Evolutionary conservation across 768 basidiomycete species (phyloP), one percentile per base, ranked within the genome.

Genomic region (Russula compacta): DNA sequence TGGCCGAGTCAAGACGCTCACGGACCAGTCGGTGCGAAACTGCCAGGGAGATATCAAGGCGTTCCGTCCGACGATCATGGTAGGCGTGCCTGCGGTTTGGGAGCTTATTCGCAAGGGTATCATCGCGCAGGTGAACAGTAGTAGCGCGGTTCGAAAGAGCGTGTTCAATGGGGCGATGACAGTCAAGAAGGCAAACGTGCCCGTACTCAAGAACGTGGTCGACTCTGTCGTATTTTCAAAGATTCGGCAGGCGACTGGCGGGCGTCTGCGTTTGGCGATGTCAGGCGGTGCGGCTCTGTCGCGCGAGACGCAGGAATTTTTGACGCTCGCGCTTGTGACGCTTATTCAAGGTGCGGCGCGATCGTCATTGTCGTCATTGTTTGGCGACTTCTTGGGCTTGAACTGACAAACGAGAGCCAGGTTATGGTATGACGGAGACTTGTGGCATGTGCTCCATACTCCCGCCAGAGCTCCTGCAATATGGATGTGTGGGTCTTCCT

Each of bases 41-140:
- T 88, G 85, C 73, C 81, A 86, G 60, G 95, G 95, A 52, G 95
- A 98, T 70, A 83, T 99, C 68, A 78, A 79, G 55, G 79, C 84
- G 12, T 89, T 97, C 78, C 75, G 78, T 46, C 95, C 95, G 6
- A 80, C 85, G n/a, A 85, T 97, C 74, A 86, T 98, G 82, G 83
- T 92, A 55, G 95, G 93, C 55, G 95, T 98, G 2, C 95, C 95
- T 1, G 91, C 94, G 2, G 89, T 98, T 0, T 99, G 93, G 93
- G 95, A 99, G 74, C 86, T 84, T 57, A 98, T 98, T 66, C 85
- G 95, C 61, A 99, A 99, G 77, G 94, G 94, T 36, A 95, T 99
- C 70, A 69, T 93, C 10, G 71, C 79, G 61, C 92, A 93, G 73
- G 85, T 98, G 56, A 82, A 91, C 60, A 69, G 81, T 3, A 75